Base-by-base conservation (phyloP, 2,329 filamentous ascomycete genomes). In the Verticillium alfalfae region DNA sequence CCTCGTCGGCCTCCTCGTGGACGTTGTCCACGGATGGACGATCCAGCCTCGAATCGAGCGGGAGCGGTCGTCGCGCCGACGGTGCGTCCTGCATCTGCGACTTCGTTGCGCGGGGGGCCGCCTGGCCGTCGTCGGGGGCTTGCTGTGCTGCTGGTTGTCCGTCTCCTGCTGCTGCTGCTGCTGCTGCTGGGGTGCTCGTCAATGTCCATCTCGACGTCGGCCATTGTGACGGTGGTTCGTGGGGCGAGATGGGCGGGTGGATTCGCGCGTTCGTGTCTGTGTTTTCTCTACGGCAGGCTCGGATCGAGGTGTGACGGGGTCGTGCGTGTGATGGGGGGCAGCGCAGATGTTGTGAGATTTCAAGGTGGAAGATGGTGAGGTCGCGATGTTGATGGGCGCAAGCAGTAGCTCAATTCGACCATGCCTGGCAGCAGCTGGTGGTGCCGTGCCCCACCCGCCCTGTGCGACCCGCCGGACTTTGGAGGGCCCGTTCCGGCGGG, bases 31-130 rank as follows among this genome's bases (percentile, higher is more conserved):
- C 91, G 65, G 65, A 92, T 87, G 70, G 70, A 95, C 82, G 75
- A 95, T 95, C 92, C 92, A 95, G 68, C 92, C 77, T 95, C 91
- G 71, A 95, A 95, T 93, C 61, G 89, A 93, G 69, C 91, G 90
- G 63, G n/a, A n/a, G 95, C 91, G 31, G 91, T 91, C 1, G 88
- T 92, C 61, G 91, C 91, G 72, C 90, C 90, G 89, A 41, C 84
- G 81, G 69, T 86, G 84, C 7, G 91, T 93, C 70, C 70, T 87
- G 86, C 82, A 92, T 89, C 70, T 89, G 86, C 69, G 80, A 78
- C 65, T 84, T 84, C 79, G 69, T 84, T 84, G 68, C 75, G 76
- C 62, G 77, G 73, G 63, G 80, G 77, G n/a, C n/a, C 60, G 72
- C 70, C 60, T 73, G 68, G 12, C 70, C 71, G 49, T 68, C 69